Conservation (phyloP, 2,329 filamentous ascomycete species). For the Sphaceloma murrayae region DNA sequence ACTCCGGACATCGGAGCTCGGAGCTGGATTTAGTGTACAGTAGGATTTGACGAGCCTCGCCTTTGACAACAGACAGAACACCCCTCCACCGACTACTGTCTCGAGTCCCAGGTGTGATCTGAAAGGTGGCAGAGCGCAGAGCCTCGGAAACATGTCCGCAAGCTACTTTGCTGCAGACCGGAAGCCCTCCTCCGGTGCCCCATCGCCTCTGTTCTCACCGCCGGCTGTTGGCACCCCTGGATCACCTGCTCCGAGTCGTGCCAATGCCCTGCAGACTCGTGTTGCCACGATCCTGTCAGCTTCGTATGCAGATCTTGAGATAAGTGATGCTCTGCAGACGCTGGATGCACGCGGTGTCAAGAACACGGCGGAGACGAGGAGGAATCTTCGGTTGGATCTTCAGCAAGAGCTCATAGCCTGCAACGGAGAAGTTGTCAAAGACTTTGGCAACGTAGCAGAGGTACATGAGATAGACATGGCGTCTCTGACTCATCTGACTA, state of each 20-base stretch:
- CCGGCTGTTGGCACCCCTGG: conserved; percentile 7
- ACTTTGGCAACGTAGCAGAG: conserved; percentile 84
- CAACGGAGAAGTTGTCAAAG: conserved; percentile 78
- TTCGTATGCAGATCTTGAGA: conserved; percentile 86
- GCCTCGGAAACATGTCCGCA: conserved; percentile 4
- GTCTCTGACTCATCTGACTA: conserved; percentile 23
- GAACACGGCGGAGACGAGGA: conserved; percentile 69
- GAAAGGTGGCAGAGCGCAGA: too few relatives aligned
- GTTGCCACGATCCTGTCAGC: conserved; percentile 79
- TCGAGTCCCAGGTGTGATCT: too few relatives aligned
- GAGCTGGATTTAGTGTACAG: not conserved
- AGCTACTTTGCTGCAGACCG: conserved; percentile 3
- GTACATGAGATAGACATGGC: conserved; percentile 37
- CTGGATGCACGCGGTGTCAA: conserved; percentile 61
- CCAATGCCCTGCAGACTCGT: conserved; percentile 67
- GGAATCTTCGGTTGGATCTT: conserved; percentile 69
- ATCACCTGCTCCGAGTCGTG: conserved; percentile 28
- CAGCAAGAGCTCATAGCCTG: conserved; percentile 89
- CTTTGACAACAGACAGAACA: too few relatives aligned
- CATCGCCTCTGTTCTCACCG: conserved; percentile 15
- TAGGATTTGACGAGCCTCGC: too few relatives aligned
- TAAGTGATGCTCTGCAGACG: conserved; percentile 70
- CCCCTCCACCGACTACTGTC: too few relatives aligned
- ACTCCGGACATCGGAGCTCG: not conserved
- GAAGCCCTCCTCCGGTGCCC: not conserved